A percentile compares a stretch with the other conserved stretches of the same genome.
These are phyloP conservation scores for Sarcodon aspratus DNA, from an alignment of 768 basidiomycete genomes.

Conservation along the genomic window DNA sequence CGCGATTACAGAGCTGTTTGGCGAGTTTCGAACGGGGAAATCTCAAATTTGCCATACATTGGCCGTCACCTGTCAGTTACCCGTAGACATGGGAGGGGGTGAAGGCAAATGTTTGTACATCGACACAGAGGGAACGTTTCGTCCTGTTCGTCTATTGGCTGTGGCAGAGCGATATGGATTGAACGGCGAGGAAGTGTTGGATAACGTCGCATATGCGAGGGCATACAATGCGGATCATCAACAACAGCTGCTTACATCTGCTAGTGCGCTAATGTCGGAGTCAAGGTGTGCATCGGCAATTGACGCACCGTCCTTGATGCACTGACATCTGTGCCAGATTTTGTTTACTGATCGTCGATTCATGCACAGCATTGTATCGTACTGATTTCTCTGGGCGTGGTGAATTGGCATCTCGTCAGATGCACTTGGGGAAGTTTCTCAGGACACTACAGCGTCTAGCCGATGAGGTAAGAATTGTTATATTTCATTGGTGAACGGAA, in stretches of 20 bases:
- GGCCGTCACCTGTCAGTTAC: slow-evolving; percentile 95
- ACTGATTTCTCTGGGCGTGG: slow-evolving; percentile 95
- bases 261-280: slow-evolving; percentile 98
- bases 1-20: slow-evolving; percentile 95
- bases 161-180: slow-evolving; percentile 95
- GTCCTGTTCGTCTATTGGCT: slow-evolving; percentile 87
- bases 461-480: slow-evolving; percentile 61
- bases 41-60: slow-evolving; percentile 97
- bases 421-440: slow-evolving; percentile 91
- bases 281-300: slow-evolving; percentile 55
- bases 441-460: slow-evolving; percentile 88
- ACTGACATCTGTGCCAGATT: slow-evolving; percentile 45
- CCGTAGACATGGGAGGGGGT: slow-evolving; percentile 95
- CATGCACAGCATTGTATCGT: slow-evolving; percentile 89
- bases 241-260: slow-evolving; percentile 75
- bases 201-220: slow-evolving; percentile 96
- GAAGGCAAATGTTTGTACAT: slow-evolving; percentile 99
- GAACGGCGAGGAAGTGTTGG: slow-evolving; percentile 94
- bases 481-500: background rate
- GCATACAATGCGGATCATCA: slow-evolving; percentile 99
- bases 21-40: slow-evolving; percentile 97
- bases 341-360: slow-evolving; percentile 92
- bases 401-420: slow-evolving; percentile 90
- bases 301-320: background rate
- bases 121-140: slow-evolving; percentile 98